Evolutionary conservation across 1,284 basidiomycete species (phyloP).

Genomic region (Pascua guehoae): DNA sequence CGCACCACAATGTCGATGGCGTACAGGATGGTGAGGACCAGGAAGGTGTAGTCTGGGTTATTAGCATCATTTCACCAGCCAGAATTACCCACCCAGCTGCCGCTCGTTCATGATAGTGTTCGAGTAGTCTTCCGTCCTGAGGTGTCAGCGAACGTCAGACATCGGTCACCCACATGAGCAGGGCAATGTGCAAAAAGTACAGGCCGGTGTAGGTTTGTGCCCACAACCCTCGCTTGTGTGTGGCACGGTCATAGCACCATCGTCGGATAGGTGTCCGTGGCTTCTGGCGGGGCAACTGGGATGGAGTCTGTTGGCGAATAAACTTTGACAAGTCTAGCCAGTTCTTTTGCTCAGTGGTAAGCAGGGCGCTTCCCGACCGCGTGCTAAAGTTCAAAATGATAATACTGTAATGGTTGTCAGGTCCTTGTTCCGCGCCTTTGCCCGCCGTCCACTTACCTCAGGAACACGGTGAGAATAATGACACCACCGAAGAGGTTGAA

Average conservation of each 20-base stretch:
- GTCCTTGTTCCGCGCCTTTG: no score
- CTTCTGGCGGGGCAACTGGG: slow-evolving; percentile 53
- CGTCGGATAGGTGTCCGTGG: slow-evolving; percentile 53
- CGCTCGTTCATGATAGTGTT: slow-evolving; percentile 58
- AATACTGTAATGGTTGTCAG: slow-evolving; percentile 53
- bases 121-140: slow-evolving; percentile 75
- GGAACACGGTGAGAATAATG: slow-evolving; percentile 81
- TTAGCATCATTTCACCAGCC: background rate
- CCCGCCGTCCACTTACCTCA: slow-evolving; percentile 59
- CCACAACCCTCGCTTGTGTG: slow-evolving; percentile 94
- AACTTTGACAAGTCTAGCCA: slow-evolving; percentile 93
- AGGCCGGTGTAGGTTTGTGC: slow-evolving; percentile 73
- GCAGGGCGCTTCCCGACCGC: slow-evolving; percentile 74
- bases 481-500: slow-evolving; percentile 92
- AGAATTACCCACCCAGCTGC: slow-evolving; percentile 61
- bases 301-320: slow-evolving; percentile 81
- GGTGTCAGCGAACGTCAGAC: slow-evolving; percentile 14
- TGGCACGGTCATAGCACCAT: slow-evolving; percentile 91
- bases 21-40: slow-evolving; percentile 71
- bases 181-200: slow-evolving; percentile 79
- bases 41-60: slow-evolving; percentile 68
- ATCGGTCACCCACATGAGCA: slow-evolving; percentile 65
- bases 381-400: slow-evolving; percentile 92
- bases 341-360: slow-evolving; percentile 85
- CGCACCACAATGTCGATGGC: slow-evolving; percentile 74